Evolutionary conservation across 805 yeast genomes (phyloP).

Genomic region (Candida insectalens): DNA sequence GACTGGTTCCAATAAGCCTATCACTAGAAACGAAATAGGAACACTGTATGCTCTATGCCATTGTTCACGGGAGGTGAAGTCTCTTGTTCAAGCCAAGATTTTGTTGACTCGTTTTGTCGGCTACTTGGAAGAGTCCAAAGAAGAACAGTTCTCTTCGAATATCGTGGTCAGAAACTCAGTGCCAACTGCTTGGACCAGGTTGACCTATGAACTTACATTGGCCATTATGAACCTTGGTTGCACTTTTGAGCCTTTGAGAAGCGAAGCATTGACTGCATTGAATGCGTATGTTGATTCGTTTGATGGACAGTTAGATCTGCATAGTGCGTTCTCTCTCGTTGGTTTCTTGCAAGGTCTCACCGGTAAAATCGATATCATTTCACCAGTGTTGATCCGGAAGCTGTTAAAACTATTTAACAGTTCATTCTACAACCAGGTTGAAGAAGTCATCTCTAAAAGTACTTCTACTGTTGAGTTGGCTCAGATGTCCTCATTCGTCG

Average conservation of each 20-base stretch:
- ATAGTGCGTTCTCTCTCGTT: conserved; percentile 17
- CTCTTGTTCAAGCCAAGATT: conserved; percentile 29
- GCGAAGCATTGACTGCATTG: conserved; percentile 6
- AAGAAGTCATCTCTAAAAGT: conserved; percentile 9
- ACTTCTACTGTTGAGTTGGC: conserved; percentile 17
- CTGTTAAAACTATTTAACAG: conserved; percentile 17
- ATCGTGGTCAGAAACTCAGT: conserved; percentile 16
- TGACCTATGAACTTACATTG: conserved; percentile 25
- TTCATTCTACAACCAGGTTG: conserved; percentile 19
- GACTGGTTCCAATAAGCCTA: conserved; percentile 9
- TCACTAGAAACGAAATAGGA: conserved; percentile 32
- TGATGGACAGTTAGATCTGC: conserved; percentile 2
- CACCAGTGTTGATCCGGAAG: conserved; percentile 10
- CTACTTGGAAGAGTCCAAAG: conserved; percentile 37
- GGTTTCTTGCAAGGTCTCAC: conserved; percentile 22
- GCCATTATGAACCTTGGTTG: conserved; percentile 22
- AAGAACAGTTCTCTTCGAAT: conserved; percentile 28
- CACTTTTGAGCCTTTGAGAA: conserved; percentile 10
- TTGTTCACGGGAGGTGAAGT: conserved; percentile 27
- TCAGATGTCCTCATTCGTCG: conserved; percentile 8
- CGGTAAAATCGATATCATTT: conserved; percentile 13
- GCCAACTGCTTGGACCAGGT: conserved; percentile 34
- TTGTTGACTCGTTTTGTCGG: conserved; percentile 34
- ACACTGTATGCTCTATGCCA: conserved; percentile 47
- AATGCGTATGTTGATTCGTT: conserved; percentile 5